Evolutionary conservation across 176 grass and related monocot species (phyloP), one percentile per base, ranked within the genome.

Genomic region (Carex cristatella): DNA sequence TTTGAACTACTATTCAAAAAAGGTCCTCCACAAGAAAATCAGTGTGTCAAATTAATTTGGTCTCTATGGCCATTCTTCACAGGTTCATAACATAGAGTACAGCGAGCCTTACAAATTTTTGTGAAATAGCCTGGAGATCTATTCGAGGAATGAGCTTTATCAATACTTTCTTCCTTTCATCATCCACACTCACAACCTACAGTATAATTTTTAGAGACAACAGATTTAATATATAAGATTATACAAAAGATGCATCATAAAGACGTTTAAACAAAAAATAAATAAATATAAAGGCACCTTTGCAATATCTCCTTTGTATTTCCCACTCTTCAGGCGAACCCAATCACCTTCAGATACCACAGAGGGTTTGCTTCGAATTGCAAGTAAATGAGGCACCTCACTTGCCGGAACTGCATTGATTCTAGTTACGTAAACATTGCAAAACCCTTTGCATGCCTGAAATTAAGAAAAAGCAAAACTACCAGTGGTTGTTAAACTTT

Each of bases 371-470:
- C 82, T 86, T 13, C 89, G 88, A 73, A 65, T 89, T 16, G 91
- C 88, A 86, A 99, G 84, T 87, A 99, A 88, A 42, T 91, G 89
- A 86, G 91, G 91, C 87, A 95, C 87, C 73, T 99, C 96, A 84
- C 85, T 86, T 87, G 64, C 81, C 14, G 93, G 90, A 82, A 99
- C 93, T 86, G 89, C 69, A 86, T 53, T 94, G 65, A 89, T 89
- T 87, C 85, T 93, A 55, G 83, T 92, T 79, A 87, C 15, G 64
- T 95, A 99, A 28, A 99, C 80, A 61, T 59, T 92, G 87, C 91
- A 95, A 90, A 99, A 99, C 81, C 96, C 96, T 94, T 95, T 99
- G 88, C 96, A 99, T 75, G 96, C 93, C 96, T 99, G 87, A 51
- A 88, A 57, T 18, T 65, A 46, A 42, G 31, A 51, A 87, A 83